These are phyloP conservation scores for Hanseniaspora guilliermondii DNA, from an alignment of 805 yeast genomes.

Conservation along the genomic window DNA sequence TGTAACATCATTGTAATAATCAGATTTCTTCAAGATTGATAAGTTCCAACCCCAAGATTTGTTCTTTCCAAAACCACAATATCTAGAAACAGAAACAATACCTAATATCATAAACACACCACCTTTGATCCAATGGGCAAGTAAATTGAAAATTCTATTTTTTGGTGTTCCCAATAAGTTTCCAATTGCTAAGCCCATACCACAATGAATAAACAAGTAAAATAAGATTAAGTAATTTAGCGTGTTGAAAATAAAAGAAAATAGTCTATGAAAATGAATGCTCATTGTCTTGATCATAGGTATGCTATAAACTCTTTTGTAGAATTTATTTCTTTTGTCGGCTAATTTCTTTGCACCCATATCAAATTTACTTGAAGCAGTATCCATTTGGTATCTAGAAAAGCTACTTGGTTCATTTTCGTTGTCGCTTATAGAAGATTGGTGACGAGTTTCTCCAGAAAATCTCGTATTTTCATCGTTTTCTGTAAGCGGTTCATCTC, in stretches of 20 bases:
- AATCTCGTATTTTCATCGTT: neutral
- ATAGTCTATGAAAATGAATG: slow-evolving; percentile 20
- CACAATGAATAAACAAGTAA: slow-evolving; percentile 44
- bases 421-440: slow-evolving; percentile 22
- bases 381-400: slow-evolving; percentile 14
- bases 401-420: slow-evolving; percentile 14
- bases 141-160: slow-evolving; percentile 54
- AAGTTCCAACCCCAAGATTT: slow-evolving; percentile 90
- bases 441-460: slow-evolving; percentile 21
- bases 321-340: slow-evolving; percentile 26
- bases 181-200: slow-evolving; percentile 49
- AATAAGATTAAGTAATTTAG: slow-evolving; percentile 56
- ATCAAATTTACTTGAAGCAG: neutral
- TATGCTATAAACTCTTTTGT: slow-evolving; percentile 29
- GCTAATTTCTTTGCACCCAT: neutral
- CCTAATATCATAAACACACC: slow-evolving; percentile 76
- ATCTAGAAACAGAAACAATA: slow-evolving; percentile 67
- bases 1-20: slow-evolving; percentile 18
- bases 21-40: slow-evolving; percentile 21
- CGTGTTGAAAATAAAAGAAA: slow-evolving; percentile 33
- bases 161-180: slow-evolving; percentile 54
- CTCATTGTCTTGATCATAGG: slow-evolving; percentile 20
- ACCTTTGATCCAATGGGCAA: slow-evolving; percentile 95
- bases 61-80: slow-evolving; percentile 64
- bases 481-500: neutral